phyloP scores from a whole-genome alignment of 2,329 filamentous ascomycete genomes.

The Triangularia verruculosa region DNA sequence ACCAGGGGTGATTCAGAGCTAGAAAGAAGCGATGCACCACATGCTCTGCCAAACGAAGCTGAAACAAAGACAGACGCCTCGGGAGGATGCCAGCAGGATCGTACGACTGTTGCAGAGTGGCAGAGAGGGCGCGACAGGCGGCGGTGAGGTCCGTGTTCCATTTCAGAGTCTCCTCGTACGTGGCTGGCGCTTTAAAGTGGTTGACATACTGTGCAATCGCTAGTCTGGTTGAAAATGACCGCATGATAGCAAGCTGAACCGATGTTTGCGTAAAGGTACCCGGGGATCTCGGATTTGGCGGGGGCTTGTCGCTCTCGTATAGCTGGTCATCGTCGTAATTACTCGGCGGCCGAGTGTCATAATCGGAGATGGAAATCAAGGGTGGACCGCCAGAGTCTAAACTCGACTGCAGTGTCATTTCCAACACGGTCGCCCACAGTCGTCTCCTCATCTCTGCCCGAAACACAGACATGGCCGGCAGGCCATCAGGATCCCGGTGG shows the following conservation, averaged over 20 bases:
- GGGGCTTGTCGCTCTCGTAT: slow-evolving; percentile 33
- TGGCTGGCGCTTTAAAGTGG: slow-evolving; percentile 41
- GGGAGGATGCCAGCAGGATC: slow-evolving; percentile 29
- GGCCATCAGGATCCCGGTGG: slow-evolving; percentile 53
- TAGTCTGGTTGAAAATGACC: slow-evolving; percentile 44
- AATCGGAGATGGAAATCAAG: slow-evolving; percentile 45
- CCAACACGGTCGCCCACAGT: slow-evolving; percentile 55
- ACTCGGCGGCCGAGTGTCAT: slow-evolving; percentile 48
- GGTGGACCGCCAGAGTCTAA: slow-evolving; percentile 51
- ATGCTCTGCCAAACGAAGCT: slow-evolving; percentile 42
- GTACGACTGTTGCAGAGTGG: slow-evolving; percentile 32
- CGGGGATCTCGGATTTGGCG: slow-evolving; percentile 23
- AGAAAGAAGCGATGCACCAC: slow-evolving; percentile 48
- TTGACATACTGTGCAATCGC: slow-evolving; percentile 46
- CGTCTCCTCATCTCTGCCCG: slow-evolving; percentile 53
- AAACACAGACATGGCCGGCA: slow-evolving; percentile 46
- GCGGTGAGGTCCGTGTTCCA: slow-evolving; percentile 45
- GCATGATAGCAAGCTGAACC: slow-evolving; percentile 45
- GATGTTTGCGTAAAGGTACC: slow-evolving; percentile 47
- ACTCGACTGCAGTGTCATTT: slow-evolving; percentile 51
- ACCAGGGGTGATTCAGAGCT: slow-evolving; percentile 52
- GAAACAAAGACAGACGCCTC: slow-evolving; percentile 36
- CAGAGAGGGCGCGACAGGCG: slow-evolving; percentile 36
- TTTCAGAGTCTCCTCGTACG: slow-evolving; percentile 47
- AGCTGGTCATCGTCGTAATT: slow-evolving; percentile 54